Base-by-base conservation (phyloP, 1,284 basidiomycete species). In the Tilletia indica region DNA sequence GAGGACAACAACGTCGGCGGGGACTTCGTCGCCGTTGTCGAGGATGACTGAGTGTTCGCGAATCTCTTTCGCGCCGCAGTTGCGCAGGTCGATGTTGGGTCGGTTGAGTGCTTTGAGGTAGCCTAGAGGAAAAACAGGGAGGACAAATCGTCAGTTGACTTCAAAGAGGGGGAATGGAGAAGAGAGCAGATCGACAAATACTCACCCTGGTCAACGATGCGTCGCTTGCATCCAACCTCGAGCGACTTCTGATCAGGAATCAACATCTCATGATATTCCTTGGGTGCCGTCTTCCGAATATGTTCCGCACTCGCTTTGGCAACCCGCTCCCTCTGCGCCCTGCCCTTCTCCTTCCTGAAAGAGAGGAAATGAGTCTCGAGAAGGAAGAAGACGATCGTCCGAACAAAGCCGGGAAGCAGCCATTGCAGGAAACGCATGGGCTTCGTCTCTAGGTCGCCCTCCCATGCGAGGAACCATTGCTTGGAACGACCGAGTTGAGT, bases 221-320 rank as follows among this genome's bases (percentile, higher is more conserved):
- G 69, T 5, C 77, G 71, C 69, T 78, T 78, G 74, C 77, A 78
- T 4, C 74, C 76, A 2, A 75, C 74, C 67, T 74, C 64, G 45
- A 78, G 70, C 69, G 75, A 71, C 8, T 74, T n/a, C 36, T 75
- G 67, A 0, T 68, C 69, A 0, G 80, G 80, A 19, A 81, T 72
- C 14, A 81, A 72, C 36, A 81, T 71, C 12, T 78, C 70, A 66
- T 77, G 78, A 69, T 81, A 80, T 45, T 76, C 70, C 42, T 74
- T 67, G 0, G 80, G 80, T 0, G 78, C 78, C 4, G 71, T 74
- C 34, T 70, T 74, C 21, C 69, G 42, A 6, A 81, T 76, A 68
- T 80, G 76, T 9, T 73, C 68, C 4, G 61, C 42, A 36, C 68
- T 71, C 36, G 61, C 71, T n/a, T 61, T 45, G 38, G 73, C 75